These are phyloP conservation scores for Trametes elegans DNA, from an alignment of 768 basidiomycete genomes.

Conservation along the genomic window DNA sequence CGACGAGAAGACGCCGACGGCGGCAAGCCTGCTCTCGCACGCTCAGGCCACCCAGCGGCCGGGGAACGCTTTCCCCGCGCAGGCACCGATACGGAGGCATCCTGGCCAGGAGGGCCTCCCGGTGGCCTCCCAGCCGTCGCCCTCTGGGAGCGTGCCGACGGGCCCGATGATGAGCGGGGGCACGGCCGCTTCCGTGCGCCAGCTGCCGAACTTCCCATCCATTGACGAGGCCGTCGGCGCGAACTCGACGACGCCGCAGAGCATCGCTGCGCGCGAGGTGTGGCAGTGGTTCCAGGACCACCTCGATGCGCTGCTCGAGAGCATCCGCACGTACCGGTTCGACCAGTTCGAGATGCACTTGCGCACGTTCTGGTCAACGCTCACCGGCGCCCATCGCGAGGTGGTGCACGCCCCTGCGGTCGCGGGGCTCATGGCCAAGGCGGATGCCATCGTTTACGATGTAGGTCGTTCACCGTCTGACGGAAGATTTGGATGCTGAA, in stretches of 20 bases:
- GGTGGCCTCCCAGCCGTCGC: slow-evolving; percentile 51
- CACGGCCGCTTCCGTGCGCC: slow-evolving; percentile 64
- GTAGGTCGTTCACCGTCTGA: slow-evolving; percentile 47
- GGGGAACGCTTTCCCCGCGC: slow-evolving; percentile 55
- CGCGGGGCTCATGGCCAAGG: slow-evolving; percentile 85
- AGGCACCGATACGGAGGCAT: slow-evolving; percentile 78
- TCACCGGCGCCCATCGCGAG: slow-evolving; percentile 76
- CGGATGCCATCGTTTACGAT: slow-evolving; percentile 88
- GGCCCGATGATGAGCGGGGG: slow-evolving; percentile 46
- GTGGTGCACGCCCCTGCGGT: slow-evolving; percentile 88
- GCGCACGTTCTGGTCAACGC: slow-evolving; percentile 79
- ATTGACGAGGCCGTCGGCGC: slow-evolving; percentile 83
- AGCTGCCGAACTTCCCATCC: slow-evolving; percentile 76
- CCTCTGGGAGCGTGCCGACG: slow-evolving; percentile 42
- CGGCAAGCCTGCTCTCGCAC: slow-evolving; percentile 71
- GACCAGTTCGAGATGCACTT: slow-evolving; percentile 90
- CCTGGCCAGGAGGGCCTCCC: slow-evolving; percentile 49
- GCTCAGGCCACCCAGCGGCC: slow-evolving; percentile 69
- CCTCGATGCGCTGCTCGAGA: slow-evolving; percentile 78
- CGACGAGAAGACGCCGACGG: slow-evolving; percentile 86
- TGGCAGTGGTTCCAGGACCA: slow-evolving; percentile 95
- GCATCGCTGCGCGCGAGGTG: slow-evolving; percentile 78
- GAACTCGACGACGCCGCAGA: slow-evolving; percentile 71
- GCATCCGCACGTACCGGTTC: slow-evolving; percentile 73
- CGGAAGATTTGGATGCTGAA: slow-evolving; percentile 10